Evolutionary conservation across 306 rosid species (phyloP), one percentile per base, ranked within the genome.

Genomic region (Cicer pinnatifidum): DNA sequence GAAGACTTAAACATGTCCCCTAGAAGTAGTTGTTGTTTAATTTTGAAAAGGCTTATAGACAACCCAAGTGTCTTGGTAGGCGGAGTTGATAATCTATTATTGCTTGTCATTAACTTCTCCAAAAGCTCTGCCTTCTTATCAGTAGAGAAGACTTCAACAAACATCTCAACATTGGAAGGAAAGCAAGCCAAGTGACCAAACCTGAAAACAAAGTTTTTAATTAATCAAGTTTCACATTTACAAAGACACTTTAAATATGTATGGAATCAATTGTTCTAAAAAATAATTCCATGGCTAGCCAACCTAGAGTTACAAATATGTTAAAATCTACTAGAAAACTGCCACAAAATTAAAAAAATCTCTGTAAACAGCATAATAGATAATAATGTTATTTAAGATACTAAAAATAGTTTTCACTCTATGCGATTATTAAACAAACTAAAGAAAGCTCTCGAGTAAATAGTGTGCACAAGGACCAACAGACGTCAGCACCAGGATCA

Each of bases 161-260:
- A 90, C 78, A 89, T 83, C 84, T 87, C 97, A 57, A 95, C 88
- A 80, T 92, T 97, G 19, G 90, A 77, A 45, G 89, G 68, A 84
- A 92, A 90, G 86, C 96, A 88, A 73, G 93, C 84, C 83, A 95
- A 85, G 86, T 95, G 93, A 82, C 97, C 99, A 82, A 90, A 95
- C 89, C 99, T 95, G 84, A 33, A 76, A 76, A 67, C 80, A 83
- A 79, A 72, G 28, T 65, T 57, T 60, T 79, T 72, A 48, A 66
- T 46, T 54, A 46, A 44, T 69, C 38, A 59, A 64, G 75, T 46
- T 33, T 45, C 33, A 75, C 17, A 46, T 79, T 40, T 68, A 41
- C 62, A 45, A 71, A 72, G 39, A 74, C 51, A 6, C 33, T 11
- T 78, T 10, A 69, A 38, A 64, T 1, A 28, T 71, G 11, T 15